These are phyloP conservation scores for Kodamaea suecica DNA, from an alignment of 1,139 yeast species.

Conservation along the genomic window DNA sequence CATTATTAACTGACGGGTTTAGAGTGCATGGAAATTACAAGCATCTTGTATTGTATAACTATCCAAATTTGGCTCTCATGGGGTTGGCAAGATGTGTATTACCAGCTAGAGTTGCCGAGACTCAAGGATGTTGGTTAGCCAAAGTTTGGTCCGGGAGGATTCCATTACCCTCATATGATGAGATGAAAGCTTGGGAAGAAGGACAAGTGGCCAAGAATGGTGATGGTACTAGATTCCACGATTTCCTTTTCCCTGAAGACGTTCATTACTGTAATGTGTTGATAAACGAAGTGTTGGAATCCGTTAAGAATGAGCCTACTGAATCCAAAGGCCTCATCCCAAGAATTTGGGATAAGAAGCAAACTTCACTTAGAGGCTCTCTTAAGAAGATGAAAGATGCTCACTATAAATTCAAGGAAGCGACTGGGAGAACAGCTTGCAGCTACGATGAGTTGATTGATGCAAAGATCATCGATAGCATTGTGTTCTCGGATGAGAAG, in stretches of 20 bases:
- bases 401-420: slow-evolving; percentile 28
- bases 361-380: slow-evolving; percentile 30
- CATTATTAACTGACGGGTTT: slow-evolving; percentile 42
- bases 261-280: slow-evolving; percentile 41
- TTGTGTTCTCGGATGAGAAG: slow-evolving; percentile 19
- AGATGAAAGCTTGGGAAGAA: slow-evolving; percentile 40
- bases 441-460: slow-evolving; percentile 32
- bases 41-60: slow-evolving; percentile 50
- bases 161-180: slow-evolving; percentile 38
- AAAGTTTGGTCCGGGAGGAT: slow-evolving; percentile 52
- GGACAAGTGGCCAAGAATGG: slow-evolving; percentile 33
- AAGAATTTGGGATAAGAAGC: slow-evolving; percentile 35
- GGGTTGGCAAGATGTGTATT: slow-evolving; percentile 52
- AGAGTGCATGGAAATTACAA: slow-evolving; percentile 50
- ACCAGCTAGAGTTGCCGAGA: slow-evolving; percentile 59
- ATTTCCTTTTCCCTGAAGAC: slow-evolving; percentile 46
- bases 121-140: slow-evolving; percentile 55
- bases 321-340: slow-evolving; percentile 32
- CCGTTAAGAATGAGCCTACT: slow-evolving; percentile 19
- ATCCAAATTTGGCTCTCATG: slow-evolving; percentile 55
- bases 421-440: slow-evolving; percentile 28
- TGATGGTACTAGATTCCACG: slow-evolving; percentile 42
- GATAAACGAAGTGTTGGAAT: slow-evolving; percentile 33
- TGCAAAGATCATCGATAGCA: slow-evolving; percentile 18
- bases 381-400: slow-evolving; percentile 36